These are phyloP conservation scores for Forsythia viridissima DNA, from an alignment of 257 asterid genomes.

Conservation along the genomic window DNA sequence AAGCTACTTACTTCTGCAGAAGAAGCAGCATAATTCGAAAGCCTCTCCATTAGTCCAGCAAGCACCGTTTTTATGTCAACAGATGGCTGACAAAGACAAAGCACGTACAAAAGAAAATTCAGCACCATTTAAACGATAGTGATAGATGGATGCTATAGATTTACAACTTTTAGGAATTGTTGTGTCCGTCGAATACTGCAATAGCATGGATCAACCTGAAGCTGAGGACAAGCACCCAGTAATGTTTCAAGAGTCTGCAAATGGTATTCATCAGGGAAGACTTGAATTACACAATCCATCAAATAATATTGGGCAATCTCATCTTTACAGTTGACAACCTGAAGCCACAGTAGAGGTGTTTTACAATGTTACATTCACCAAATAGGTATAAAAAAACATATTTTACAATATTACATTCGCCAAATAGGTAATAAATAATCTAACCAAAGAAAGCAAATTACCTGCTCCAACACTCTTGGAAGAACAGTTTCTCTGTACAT, in stretches of 20 bases:
- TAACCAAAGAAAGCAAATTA: conserved; percentile 29
- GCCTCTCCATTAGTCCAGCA: conserved; percentile 95
- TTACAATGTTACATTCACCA: conserved; percentile 12
- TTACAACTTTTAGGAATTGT: conserved; percentile 15
- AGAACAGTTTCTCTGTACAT: conserved; percentile 92
- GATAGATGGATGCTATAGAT: conserved; percentile 17
- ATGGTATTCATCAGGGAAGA: conserved; percentile 97
- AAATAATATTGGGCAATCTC: conserved; percentile 92
- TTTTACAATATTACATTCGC: conserved; percentile 12
- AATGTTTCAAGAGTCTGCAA: conserved; percentile 94
- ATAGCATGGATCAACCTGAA: conserved; percentile 65
- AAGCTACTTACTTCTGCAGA: conserved; percentile 74
- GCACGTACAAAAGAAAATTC: conserved; percentile 26
- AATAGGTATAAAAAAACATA: background rate
- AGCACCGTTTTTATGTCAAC: conserved; percentile 97
- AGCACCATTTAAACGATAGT: conserved; percentile 11
- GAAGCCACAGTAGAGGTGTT: conserved; percentile 23
- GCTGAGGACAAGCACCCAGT: conserved; percentile 96
- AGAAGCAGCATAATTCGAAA: conserved; percentile 95
- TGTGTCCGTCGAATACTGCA: conserved; percentile 12
- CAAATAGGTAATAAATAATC: conserved; percentile 10
- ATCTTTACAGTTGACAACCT: conserved; percentile 99
- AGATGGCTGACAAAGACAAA: conserved; percentile 60
- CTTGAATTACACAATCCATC: conserved; percentile 99
- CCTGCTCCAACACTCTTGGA: conserved; percentile 98